Conservation (phyloP, 2,329 filamentous ascomycete species). For the Trichophyton equinum region DNA sequence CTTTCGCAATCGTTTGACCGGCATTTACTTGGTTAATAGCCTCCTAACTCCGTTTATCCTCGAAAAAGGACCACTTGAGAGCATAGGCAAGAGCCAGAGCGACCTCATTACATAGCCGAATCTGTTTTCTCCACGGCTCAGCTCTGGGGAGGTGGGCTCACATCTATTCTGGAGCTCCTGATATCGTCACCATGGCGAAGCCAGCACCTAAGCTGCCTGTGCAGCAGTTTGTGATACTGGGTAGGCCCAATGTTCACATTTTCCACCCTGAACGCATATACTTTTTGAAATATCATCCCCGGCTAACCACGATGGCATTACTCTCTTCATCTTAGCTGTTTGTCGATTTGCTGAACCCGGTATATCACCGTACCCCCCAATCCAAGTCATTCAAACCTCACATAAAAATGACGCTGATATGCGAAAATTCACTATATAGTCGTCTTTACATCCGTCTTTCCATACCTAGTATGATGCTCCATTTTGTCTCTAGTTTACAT, state of each 20-base stretch:
- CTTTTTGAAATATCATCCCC: slow-evolving; percentile 18
- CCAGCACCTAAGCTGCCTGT: slow-evolving; percentile 52
- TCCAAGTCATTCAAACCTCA: neutral
- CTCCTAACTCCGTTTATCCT: neutral
- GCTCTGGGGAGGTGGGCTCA: neutral
- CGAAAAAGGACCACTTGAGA: neutral
- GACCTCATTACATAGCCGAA: neutral
- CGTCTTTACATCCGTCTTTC: slow-evolving; percentile 58
- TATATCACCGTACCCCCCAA: slow-evolving; percentile 29
- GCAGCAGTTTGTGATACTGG: slow-evolving; percentile 65
- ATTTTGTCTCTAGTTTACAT: neutral
- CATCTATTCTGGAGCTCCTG: neutral
- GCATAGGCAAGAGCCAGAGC: no score
- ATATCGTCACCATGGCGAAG: neutral
- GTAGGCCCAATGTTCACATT: slow-evolving; percentile 35
- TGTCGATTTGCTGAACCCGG: slow-evolving; percentile 64
- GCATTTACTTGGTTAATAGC: neutral
- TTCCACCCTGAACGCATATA: neutral
- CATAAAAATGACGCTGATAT: slow-evolving; percentile 8
- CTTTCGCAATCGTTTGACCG: neutral
- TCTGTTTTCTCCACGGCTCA: neutral
- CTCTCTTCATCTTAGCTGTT: slow-evolving; percentile 43
- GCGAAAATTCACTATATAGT: slow-evolving; percentile 17
- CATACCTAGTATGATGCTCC: slow-evolving; percentile 35
- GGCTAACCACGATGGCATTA: slow-evolving; percentile 4